These are phyloP conservation scores for Erigeron canadensis DNA, from an alignment of 129 eudicot genomes.

Conservation along the genomic window DNA sequence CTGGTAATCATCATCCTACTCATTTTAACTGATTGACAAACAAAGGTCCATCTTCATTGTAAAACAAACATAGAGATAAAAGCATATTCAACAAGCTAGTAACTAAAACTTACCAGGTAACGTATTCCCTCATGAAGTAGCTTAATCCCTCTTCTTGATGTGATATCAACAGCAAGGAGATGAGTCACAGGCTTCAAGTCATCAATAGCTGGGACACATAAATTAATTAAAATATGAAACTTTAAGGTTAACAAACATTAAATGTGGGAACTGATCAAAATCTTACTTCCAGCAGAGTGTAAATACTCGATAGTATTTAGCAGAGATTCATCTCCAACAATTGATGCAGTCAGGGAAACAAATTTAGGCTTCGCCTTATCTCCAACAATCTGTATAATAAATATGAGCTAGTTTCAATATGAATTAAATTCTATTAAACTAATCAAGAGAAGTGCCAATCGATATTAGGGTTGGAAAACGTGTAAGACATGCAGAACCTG, in stretches of 20 bases:
- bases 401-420: slow-evolving; percentile 16
- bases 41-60: background rate
- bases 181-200: slow-evolving; percentile 94
- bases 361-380: slow-evolving; percentile 69
- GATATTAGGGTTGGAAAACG: background rate
- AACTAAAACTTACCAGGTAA: slow-evolving; percentile 62
- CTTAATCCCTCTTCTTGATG: slow-evolving; percentile 73
- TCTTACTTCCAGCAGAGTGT: slow-evolving; percentile 87
- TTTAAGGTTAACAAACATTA: background rate
- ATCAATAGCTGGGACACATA: slow-evolving; percentile 61
- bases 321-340: slow-evolving; percentile 65
- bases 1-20: too few species aligned
- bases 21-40: background rate
- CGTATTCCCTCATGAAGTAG: slow-evolving; percentile 86
- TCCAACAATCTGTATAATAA: slow-evolving; percentile 62
- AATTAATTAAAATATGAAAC: slow-evolving; percentile 13
- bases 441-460: background rate
- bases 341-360: slow-evolving; percentile 64
- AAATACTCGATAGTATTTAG: slow-evolving; percentile 62
- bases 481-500: slow-evolving; percentile 45
- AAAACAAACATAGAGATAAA: background rate
- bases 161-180: slow-evolving; percentile 73
- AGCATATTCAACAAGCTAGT: background rate
- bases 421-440: background rate
- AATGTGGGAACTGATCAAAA: slow-evolving; percentile 10